Base-by-base conservation (phyloP, 2,329 filamentous ascomycete species). In the Fusarium haematococcum region DNA sequence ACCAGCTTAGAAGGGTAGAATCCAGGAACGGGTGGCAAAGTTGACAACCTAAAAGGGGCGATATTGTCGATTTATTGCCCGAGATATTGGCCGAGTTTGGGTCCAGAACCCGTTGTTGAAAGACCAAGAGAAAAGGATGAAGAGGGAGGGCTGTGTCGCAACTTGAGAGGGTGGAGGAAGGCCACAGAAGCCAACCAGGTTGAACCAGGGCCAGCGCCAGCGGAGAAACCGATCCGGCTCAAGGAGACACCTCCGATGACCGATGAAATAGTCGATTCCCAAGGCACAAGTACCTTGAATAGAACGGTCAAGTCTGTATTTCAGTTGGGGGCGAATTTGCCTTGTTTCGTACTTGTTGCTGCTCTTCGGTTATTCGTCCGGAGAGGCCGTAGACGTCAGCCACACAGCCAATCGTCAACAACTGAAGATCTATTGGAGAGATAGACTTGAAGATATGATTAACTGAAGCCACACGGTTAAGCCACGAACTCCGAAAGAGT, bases 221-320 rank as follows among this genome's bases (percentile, higher is more conserved):
- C 48, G 72, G 72, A 75, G 72, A 65, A 74, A 63, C 59, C 65
- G 56, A 70, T 65, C 65, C 72, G 69, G 68, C 5, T 39, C 56
- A 68, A 56, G 18, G 18, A 37, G 39, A 13, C 30, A 32, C 27
- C 52, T 20, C 45, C 48, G 69, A 66, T 75, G 30, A 30, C 43
- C 33, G 18, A 61, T 37, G 58, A 50, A 50, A 57, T 23, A n/a
- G 7, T 37, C 64, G 71, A 69, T 61, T 45, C 20, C 20, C 39
- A 58, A 39, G 18, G 13, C 50, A 20, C 8, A 16, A n/a, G 7
- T 7, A 20, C 9, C 27, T 43, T 30, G 10, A 18, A 14, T 37
- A 52, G 23, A 30, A 16, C 11, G 50, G 16, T 20, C 20, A 16
- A 33, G 33, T 3, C 14, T 20, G 23, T 35, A 54, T 20, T 33